Evolutionary conservation across 2,329 filamentous ascomycete genomes (phyloP).

Genomic region (Aspergillus aculeatinus): DNA sequence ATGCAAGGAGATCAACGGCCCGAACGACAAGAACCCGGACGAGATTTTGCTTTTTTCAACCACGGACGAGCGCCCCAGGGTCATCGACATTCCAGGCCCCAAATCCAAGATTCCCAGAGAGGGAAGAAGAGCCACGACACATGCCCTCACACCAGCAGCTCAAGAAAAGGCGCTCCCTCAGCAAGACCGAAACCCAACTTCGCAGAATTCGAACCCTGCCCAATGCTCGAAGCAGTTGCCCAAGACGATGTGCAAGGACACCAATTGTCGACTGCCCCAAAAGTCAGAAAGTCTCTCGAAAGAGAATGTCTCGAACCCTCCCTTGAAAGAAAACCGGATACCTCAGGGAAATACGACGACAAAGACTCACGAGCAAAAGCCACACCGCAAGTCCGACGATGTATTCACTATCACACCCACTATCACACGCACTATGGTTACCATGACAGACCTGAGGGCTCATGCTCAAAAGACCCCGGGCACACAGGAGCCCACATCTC

Average conservation of each 20-base stretch:
- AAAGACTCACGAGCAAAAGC: conserved; percentile 15
- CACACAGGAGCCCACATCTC: conserved; percentile 19
- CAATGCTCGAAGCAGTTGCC: conserved; percentile 35
- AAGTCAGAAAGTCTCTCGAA: conserved; percentile 20
- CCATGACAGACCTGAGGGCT: conserved; percentile 26
- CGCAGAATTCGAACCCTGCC: conserved; percentile 37
- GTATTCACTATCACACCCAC: conserved; percentile 42
- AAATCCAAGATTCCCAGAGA: conserved; percentile 24
- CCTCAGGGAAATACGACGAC: conserved; percentile 14
- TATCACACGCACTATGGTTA: conserved; percentile 43
- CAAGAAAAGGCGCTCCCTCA: conserved; percentile 23
- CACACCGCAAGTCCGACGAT: conserved; percentile 28
- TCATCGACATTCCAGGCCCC: conserved; percentile 24
- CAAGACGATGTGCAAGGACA: conserved; percentile 26
- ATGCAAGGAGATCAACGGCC: conserved; percentile 39
- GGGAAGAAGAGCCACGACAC: conserved; percentile 13
- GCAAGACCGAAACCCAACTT: conserved; percentile 32
- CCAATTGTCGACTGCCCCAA: conserved; percentile 17
- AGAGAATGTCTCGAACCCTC: conserved; percentile 19
- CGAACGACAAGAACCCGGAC: conserved; percentile 37
- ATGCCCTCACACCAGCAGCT: conserved; percentile 11
- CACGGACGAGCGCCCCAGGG: conserved; percentile 23
- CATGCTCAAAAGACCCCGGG: conserved; percentile 14
- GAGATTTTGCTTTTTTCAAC: conserved; percentile 38
- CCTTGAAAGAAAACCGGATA: conserved; percentile 27